phyloP scores from a whole-genome alignment of 2,329 filamentous ascomycete genomes.

The Pezicula rhizophila region DNA sequence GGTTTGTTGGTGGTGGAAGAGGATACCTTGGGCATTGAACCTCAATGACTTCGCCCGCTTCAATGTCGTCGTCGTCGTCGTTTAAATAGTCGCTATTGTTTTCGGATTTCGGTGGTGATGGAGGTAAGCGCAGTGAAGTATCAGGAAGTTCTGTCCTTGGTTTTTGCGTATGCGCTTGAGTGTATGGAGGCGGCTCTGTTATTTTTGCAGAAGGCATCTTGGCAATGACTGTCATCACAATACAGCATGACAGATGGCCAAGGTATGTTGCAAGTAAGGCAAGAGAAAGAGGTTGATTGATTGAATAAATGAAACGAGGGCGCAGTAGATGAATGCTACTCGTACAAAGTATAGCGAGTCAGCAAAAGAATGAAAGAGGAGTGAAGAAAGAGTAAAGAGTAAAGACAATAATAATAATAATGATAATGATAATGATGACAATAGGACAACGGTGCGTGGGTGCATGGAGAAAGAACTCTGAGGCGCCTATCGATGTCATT shows the following conservation, averaged over 20 bases:
- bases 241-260: too few relatives aligned
- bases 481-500: constrained; percentile 1
- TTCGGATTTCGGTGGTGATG: constrained; percentile 24
- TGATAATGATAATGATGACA: too few relatives aligned
- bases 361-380: constrained; percentile 1
- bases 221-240: too few relatives aligned
- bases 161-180: constrained; percentile 2
- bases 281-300: background rate
- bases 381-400: too few relatives aligned
- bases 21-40: constrained; percentile 31
- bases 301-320: too few relatives aligned
- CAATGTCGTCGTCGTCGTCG: constrained; percentile 12
- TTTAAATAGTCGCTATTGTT: constrained; percentile 16
- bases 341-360: background rate
- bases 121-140: constrained; percentile 14
- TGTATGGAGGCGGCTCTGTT: constrained; percentile 1
- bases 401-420: too few relatives aligned
- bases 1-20: constrained; percentile 59
- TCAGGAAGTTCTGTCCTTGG: constrained; percentile 1
- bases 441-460: too few relatives aligned
- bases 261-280: too few relatives aligned
- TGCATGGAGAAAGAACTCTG: constrained; percentile 4
- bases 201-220: background rate
- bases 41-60: constrained; percentile 15
- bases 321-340: too few relatives aligned